phyloP scores from a whole-genome alignment of 106 monocot genomes.

The Gastrodia elata region DNA sequence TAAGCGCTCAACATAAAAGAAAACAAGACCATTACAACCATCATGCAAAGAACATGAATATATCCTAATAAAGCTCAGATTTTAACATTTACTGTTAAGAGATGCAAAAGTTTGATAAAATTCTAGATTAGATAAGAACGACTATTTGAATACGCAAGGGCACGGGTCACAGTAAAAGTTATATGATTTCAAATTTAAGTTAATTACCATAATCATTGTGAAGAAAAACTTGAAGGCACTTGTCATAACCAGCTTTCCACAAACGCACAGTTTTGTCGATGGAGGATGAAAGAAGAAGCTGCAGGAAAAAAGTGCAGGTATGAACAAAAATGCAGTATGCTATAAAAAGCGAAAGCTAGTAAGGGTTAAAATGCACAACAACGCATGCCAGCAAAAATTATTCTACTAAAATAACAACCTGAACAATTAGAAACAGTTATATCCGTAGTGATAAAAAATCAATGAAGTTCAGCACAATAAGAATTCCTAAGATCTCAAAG shows the following conservation, averaged over 20 bases:
- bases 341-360: neutral
- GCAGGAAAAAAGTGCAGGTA: slow-evolving; percentile 14
- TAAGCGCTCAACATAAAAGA: no score
- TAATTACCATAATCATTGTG: slow-evolving; percentile 73
- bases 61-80: neutral
- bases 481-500: neutral
- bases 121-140: neutral
- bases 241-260: slow-evolving; percentile 58
- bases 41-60: neutral
- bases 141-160: neutral
- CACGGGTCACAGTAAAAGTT: neutral
- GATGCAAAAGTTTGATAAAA: neutral
- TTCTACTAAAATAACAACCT: neutral
- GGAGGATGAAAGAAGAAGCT: slow-evolving; percentile 63
- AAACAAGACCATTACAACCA: neutral
- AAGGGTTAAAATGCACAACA: neutral
- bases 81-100: neutral
- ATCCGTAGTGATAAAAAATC: no score
- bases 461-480: no score
- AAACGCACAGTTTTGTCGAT: slow-evolving; percentile 70
- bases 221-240: slow-evolving; percentile 48
- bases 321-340: neutral
- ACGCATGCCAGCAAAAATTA: neutral
- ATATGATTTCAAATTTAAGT: neutral
- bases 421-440: neutral